Conservation (phyloP, 176 grass and related monocot species). For the Zea mays region DNA sequence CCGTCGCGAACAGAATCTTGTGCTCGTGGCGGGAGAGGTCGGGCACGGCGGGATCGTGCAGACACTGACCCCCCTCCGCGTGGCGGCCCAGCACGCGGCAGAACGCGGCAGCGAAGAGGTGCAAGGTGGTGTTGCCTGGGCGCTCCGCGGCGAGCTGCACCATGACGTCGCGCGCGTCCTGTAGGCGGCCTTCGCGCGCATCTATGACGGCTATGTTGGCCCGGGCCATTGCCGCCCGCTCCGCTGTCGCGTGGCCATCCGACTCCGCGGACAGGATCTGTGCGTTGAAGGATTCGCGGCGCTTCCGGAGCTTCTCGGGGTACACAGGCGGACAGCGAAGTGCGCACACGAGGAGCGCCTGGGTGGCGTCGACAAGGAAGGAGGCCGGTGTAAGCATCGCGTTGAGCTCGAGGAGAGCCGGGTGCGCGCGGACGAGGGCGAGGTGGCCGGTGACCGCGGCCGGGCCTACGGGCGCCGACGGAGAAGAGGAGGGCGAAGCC, state of each 20-base stretch:
- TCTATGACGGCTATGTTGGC: neutral
- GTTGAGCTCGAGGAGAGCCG: constrained; percentile 32
- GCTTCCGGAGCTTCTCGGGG: neutral
- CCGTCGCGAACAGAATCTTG: neutral
- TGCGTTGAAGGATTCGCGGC: neutral
- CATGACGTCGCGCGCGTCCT: constrained; percentile 10
- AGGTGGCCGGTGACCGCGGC: neutral
- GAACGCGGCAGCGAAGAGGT: constrained; percentile 15
- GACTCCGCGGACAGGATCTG: neutral
- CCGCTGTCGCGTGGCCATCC: neutral
- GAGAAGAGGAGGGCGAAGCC: neutral
- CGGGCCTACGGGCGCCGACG: neutral
- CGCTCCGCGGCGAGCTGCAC: neutral
- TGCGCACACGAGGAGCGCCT: constrained; percentile 18
- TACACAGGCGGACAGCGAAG: constrained; percentile 16
- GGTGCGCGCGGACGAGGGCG: constrained; percentile 33
- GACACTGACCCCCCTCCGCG: neutral
- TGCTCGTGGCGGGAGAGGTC: neutral
- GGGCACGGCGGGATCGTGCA: neutral
- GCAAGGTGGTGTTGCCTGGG: neutral
- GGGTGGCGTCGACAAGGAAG: constrained; percentile 38
- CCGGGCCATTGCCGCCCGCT: neutral
- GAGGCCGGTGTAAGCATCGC: constrained; percentile 4
- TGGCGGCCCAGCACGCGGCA: constrained; percentile 23
- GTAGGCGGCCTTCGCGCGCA: constrained; percentile 13